These are phyloP conservation scores for Colletotrichum camelliae DNA, from an alignment of 2,329 filamentous ascomycete species.

Conservation along the genomic window DNA sequence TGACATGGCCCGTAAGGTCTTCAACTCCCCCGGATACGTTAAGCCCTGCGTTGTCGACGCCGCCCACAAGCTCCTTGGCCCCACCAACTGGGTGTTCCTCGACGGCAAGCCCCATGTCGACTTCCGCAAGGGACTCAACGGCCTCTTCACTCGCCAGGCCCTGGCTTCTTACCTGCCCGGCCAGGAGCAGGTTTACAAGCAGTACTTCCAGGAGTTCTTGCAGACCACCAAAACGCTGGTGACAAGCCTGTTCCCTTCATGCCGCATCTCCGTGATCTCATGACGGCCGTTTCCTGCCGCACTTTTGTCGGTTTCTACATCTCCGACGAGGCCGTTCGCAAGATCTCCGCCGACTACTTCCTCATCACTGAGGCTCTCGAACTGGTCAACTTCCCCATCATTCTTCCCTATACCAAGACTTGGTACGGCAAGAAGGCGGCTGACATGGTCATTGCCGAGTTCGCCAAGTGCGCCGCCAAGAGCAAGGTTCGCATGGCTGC, in stretches of 20 bases:
- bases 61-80: slow-evolving; percentile 90
- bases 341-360: slow-evolving; percentile 96
- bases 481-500: slow-evolving; percentile 90
- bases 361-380: slow-evolving; percentile 94
- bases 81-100: slow-evolving; percentile 95
- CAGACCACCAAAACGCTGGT: slow-evolving; percentile 73
- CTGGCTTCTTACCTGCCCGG: slow-evolving; percentile 88
- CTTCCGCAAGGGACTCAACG: slow-evolving; percentile 95
- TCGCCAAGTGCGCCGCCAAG: slow-evolving; percentile 90
- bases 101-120: slow-evolving; percentile 95
- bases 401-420: slow-evolving; percentile 91
- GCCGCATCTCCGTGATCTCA: slow-evolving; percentile 89
- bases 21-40: slow-evolving; percentile 90
- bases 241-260: slow-evolving; percentile 87
- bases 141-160: slow-evolving; percentile 89
- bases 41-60: slow-evolving; percentile 97
- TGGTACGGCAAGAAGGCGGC: slow-evolving; percentile 98
- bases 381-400: slow-evolving; percentile 97
- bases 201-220: slow-evolving; percentile 83
- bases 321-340: slow-evolving; percentile 86
- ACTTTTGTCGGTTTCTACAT: slow-evolving; percentile 99
- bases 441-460: slow-evolving; percentile 89
- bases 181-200: slow-evolving; percentile 89
- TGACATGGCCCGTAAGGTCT: slow-evolving; percentile 94
- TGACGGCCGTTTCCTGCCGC: slow-evolving; percentile 92